Evolutionary conservation across 352 stramenopile genomes (phyloP).

Genomic region (Pythium dissotocum): DNA sequence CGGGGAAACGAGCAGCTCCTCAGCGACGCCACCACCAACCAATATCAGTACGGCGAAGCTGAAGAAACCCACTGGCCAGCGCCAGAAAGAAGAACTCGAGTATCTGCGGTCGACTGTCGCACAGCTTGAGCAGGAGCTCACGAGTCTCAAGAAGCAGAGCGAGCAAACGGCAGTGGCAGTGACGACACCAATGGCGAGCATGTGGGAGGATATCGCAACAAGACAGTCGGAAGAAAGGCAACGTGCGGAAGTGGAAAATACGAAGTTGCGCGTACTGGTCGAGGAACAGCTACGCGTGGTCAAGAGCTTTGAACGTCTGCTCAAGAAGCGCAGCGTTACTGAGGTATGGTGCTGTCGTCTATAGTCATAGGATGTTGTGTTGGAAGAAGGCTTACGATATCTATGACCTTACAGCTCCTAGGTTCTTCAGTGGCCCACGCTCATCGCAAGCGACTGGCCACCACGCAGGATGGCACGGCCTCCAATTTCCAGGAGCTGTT

Average conservation of each 20-base stretch:
- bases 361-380: background rate
- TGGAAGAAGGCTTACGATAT: too few relatives aligned
- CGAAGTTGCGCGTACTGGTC: conserved; percentile 1
- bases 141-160: conserved; percentile 1
- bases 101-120: background rate
- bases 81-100: background rate
- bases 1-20: background rate
- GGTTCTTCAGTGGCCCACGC: background rate
- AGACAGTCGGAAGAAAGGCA: background rate
- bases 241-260: conserved; percentile 1
- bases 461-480: background rate
- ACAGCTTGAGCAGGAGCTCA: background rate
- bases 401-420: background rate
- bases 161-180: background rate
- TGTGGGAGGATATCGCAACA: background rate
- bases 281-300: background rate
- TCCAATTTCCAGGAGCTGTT: background rate
- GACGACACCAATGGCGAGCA: background rate
- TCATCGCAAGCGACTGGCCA: background rate
- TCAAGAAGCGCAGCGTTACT: background rate
- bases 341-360: background rate
- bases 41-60: background rate
- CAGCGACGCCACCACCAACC: background rate
- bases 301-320: background rate
- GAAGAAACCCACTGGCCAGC: background rate